phyloP scores from a whole-genome alignment of 2,329 filamentous ascomycete species.

The Stagonosporopsis rhizophila region DNA sequence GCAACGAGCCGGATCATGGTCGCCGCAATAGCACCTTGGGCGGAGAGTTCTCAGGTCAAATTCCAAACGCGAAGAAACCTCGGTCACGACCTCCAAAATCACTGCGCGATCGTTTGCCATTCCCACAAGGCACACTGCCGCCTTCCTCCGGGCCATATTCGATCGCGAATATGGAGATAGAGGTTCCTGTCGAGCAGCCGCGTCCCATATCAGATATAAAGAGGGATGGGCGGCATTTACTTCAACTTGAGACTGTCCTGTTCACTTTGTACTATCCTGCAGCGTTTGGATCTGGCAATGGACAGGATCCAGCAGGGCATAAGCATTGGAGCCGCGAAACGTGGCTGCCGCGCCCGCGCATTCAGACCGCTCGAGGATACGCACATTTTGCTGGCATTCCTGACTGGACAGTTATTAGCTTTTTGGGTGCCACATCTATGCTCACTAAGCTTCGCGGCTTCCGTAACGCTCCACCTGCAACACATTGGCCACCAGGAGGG shows the following conservation, averaged over 20 bases:
- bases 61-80: constrained; percentile 56
- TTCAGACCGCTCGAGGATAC: constrained; percentile 66
- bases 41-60: constrained; percentile 30
- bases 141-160: constrained; percentile 62
- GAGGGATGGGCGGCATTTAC: constrained; percentile 55
- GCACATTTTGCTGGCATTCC: constrained; percentile 66
- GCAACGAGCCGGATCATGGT: constrained; percentile 25
- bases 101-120: constrained; percentile 56
- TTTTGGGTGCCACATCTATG: constrained; percentile 65
- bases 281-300: constrained; percentile 52
- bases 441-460: constrained; percentile 71
- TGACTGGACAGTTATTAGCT: constrained; percentile 55
- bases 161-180: constrained; percentile 60
- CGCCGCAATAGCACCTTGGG: constrained; percentile 28
- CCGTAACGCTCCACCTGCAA: constrained; percentile 65
- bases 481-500: constrained; percentile 60
- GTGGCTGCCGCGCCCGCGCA: constrained; percentile 67
- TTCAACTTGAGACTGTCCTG: constrained; percentile 66
- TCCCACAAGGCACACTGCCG: constrained; percentile 56
- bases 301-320: constrained; percentile 49
- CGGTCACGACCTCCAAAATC: constrained; percentile 56
- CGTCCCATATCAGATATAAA: constrained; percentile 60
- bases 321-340: constrained; percentile 62
- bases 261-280: constrained; percentile 72
- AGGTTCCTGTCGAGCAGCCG: constrained; percentile 59